Percentiles rank a stretch among this genome's conserved stretches.
phyloP scores from a whole-genome alignment of 768 basidiomycete species.

The Boletus rubropictus region DNA sequence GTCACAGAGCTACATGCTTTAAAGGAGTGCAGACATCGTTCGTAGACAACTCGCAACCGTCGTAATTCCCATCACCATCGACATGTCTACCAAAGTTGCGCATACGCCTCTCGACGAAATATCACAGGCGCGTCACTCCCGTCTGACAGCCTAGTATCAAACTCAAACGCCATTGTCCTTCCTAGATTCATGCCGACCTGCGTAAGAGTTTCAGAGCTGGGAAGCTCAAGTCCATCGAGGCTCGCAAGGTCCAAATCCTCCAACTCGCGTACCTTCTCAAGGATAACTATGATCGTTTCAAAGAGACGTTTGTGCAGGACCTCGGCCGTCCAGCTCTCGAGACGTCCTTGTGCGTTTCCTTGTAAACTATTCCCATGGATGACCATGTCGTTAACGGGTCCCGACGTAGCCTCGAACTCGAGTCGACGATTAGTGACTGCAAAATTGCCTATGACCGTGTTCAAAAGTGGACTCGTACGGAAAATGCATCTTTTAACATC shows the following conservation, averaged over 20 bases:
- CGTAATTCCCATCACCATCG: background rate
- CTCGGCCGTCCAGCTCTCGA: slow-evolving; percentile 61
- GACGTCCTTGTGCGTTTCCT: slow-evolving; percentile 41
- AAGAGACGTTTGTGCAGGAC: slow-evolving; percentile 53
- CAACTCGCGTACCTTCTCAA: slow-evolving; percentile 67
- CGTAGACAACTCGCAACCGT: background rate
- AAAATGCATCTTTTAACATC: slow-evolving; percentile 49
- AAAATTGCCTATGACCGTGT: slow-evolving; percentile 54
- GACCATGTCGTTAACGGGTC: background rate
- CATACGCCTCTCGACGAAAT: slow-evolving; percentile 54
- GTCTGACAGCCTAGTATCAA: background rate
- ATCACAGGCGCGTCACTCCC: slow-evolving; percentile 33
- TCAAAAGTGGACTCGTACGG: slow-evolving; percentile 69
- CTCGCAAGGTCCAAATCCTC: slow-evolving; percentile 71
- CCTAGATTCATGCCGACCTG: slow-evolving; percentile 53
- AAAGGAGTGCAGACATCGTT: too few species aligned
- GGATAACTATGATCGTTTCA: slow-evolving; percentile 62
- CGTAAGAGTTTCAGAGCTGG: slow-evolving; percentile 56
- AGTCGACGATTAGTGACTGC: slow-evolving; percentile 48
- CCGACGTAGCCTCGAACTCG: slow-evolving; percentile 53
- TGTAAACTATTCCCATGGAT: slow-evolving; percentile 8
- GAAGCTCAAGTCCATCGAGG: slow-evolving; percentile 59
- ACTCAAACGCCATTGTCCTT: background rate
- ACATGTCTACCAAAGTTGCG: slow-evolving; percentile 29
- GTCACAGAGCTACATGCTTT: too few species aligned